Conservation (phyloP, 768 basidiomycete genomes). For the Heimioporus sp. region DNA sequence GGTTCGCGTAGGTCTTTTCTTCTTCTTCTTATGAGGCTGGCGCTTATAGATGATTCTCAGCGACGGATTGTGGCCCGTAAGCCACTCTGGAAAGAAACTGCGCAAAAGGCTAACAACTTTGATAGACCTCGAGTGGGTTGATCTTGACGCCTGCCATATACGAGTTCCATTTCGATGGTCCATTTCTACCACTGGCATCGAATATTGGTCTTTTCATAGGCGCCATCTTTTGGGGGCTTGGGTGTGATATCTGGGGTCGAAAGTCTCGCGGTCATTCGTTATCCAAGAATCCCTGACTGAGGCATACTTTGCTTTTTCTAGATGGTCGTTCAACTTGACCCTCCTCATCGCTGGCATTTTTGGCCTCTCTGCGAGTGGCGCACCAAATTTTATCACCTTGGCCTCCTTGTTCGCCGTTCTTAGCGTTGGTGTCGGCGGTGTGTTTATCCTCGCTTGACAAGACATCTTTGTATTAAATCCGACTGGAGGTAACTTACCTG, state of each 20-base stretch:
- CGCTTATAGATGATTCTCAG: conserved; percentile 6
- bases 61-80: conserved; percentile 40
- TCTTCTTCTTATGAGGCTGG: not conserved
- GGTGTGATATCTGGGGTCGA: conserved; percentile 52
- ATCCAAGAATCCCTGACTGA: not conserved
- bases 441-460: not conserved
- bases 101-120: not conserved
- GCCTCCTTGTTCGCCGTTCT: conserved; percentile 45
- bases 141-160: conserved; percentile 46
- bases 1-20: conserved; percentile 35
- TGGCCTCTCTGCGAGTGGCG: conserved; percentile 48
- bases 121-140: conserved; percentile 40
- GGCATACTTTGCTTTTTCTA: conserved; percentile 4
- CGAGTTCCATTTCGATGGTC: conserved; percentile 48
- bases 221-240: conserved; percentile 47
- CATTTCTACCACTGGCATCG: conserved; percentile 48
- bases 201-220: conserved; percentile 55
- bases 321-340: conserved; percentile 55
- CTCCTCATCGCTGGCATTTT: conserved; percentile 53
- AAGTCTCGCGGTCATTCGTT: conserved; percentile 25
- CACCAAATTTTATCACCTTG: conserved; percentile 45
- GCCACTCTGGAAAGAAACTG: not conserved
- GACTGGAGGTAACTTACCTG: conserved; percentile 48
- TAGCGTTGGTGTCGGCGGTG: conserved; percentile 49
- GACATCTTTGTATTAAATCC: not conserved